Conservation (phyloP, 2,329 filamentous ascomycete species). For the Aspergillus niger region DNA sequence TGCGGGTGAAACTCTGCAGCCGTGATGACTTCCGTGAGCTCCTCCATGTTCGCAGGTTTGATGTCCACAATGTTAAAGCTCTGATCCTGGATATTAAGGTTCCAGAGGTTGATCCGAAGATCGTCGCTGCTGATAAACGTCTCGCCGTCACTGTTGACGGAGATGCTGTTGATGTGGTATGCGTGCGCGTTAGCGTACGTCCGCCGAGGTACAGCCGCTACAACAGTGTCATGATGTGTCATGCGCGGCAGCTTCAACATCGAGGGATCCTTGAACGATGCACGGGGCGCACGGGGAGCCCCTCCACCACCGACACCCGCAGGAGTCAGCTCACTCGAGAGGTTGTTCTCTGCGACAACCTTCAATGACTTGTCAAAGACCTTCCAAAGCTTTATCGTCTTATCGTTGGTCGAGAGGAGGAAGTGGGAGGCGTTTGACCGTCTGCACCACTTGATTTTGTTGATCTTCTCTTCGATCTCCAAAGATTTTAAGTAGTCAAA, state of each 20-base stretch:
- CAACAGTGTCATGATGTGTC: slow-evolving; percentile 97
- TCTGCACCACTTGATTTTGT: slow-evolving; percentile 99
- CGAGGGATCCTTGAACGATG: slow-evolving; percentile 75
- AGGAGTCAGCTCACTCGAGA: slow-evolving; percentile 91
- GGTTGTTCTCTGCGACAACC: slow-evolving; percentile 97
- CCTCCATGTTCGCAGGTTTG: slow-evolving; percentile 99
- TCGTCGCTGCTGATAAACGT: slow-evolving; percentile 99
- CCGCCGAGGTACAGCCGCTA: slow-evolving; percentile 90
- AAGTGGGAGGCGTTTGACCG: slow-evolving; percentile 98
- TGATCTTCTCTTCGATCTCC: slow-evolving; percentile 99
- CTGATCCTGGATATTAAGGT: slow-evolving; percentile 97
- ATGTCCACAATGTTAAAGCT: slow-evolving; percentile 99
- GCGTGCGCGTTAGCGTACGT: slow-evolving; percentile 98
- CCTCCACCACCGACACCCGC: slow-evolving; percentile 71
- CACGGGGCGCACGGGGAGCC: slow-evolving; percentile 69
- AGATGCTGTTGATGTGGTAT: slow-evolving; percentile 99
- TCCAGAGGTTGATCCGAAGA: slow-evolving; percentile 97
- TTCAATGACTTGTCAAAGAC: slow-evolving; percentile 99
- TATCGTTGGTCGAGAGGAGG: slow-evolving; percentile 97
- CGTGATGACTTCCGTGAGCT: slow-evolving; percentile 97
- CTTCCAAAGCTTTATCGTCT: slow-evolving; percentile 99
- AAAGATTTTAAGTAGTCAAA: slow-evolving; percentile 99
- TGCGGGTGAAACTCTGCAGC: slow-evolving; percentile 95
- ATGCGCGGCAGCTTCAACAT: slow-evolving; percentile 92
- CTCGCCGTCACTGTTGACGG: slow-evolving; percentile 99